Conservation (phyloP, 306 rosid genomes). For the Glycyrrhiza uralensis region DNA sequence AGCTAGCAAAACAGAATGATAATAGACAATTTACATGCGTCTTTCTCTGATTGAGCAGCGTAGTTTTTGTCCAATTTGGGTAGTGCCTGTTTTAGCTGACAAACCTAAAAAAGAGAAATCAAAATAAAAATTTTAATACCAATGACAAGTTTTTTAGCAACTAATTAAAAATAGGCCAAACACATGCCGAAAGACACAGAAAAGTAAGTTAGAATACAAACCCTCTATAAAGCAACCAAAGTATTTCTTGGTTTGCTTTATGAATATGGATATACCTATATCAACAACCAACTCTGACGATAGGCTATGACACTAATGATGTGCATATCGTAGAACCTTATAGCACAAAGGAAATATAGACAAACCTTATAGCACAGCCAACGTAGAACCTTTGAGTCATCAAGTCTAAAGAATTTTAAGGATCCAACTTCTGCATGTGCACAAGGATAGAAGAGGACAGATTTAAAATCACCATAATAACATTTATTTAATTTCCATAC, state of each 20-base stretch:
- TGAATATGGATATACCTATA: constrained; percentile 4
- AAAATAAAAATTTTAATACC: constrained; percentile 10
- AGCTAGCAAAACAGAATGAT: constrained; percentile 18
- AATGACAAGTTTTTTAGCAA: background rate
- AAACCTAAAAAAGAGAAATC: constrained; percentile 50
- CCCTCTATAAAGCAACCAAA: constrained; percentile 6
- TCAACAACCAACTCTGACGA: background rate
- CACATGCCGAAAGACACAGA: background rate
- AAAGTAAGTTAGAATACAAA: constrained; percentile 13
- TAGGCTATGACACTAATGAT: background rate
- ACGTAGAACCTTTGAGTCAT: constrained; percentile 76
- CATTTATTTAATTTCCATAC: background rate
- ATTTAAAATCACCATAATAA: constrained; percentile 16
- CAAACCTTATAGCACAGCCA: constrained; percentile 85
- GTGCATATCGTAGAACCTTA: constrained; percentile 54
- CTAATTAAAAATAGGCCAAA: constrained; percentile 14
- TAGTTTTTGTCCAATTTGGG: constrained; percentile 78
- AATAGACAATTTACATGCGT: constrained; percentile 48
- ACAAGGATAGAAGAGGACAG: constrained; percentile 13
- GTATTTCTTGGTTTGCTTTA: background rate
- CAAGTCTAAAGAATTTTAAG: constrained; percentile 77
- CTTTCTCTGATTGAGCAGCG: constrained; percentile 77
- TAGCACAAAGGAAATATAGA: constrained; percentile 38
- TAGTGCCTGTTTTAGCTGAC: constrained; percentile 68
- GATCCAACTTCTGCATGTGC: constrained; percentile 75